Percentiles rank a stretch among this genome's conserved stretches.
Conservation (phyloP, 2,329 filamentous ascomycete species). For the Ceratocystis albifundus region DNA sequence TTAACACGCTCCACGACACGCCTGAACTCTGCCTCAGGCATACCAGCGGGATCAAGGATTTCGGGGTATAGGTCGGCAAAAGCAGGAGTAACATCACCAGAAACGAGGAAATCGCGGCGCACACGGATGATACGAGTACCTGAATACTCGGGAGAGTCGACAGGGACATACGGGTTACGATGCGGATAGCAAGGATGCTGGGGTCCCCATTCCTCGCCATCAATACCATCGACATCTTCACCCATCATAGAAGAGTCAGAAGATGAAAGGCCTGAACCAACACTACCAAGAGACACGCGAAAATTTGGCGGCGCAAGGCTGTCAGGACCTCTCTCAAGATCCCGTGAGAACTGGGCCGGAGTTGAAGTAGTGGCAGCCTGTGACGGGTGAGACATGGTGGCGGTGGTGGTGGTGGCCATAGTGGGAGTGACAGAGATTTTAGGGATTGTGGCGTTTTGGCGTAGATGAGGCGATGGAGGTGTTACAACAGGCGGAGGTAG, state of each 20-base stretch:
- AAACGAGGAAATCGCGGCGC: constrained; percentile 78
- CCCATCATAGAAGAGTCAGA: constrained; percentile 51
- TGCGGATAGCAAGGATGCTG: constrained; percentile 92
- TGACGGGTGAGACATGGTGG: constrained; percentile 26
- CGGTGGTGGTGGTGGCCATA: constrained; percentile 28
- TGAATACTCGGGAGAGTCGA: constrained; percentile 60
- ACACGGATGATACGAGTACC: constrained; percentile 85
- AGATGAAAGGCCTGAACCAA: constrained; percentile 41
- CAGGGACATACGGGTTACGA: constrained; percentile 77
- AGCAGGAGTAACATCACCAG: constrained; percentile 80
- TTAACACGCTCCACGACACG: constrained; percentile 74
- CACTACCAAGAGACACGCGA: constrained; percentile 40
- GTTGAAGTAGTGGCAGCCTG: constrained; percentile 24
- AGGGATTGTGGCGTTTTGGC: constrained; percentile 43
- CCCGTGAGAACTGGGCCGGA: constrained; percentile 35
- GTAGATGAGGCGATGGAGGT: constrained; percentile 25
- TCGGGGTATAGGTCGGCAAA: constrained; percentile 95
- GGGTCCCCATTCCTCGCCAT: constrained; percentile 79
- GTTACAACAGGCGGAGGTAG: constrained; percentile 10
- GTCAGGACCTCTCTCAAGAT: constrained; percentile 45
- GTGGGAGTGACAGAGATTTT: constrained; percentile 35
- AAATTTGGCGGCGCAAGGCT: constrained; percentile 29
- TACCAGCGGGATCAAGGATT: constrained; percentile 71
- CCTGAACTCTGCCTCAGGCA: constrained; percentile 80
- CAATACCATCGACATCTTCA: constrained; percentile 52